Percentiles rank a stretch among this genome's conserved stretches.
Evolutionary conservation across 768 basidiomycete genomes (phyloP).

Genomic region (Kwoniella europaea): DNA sequence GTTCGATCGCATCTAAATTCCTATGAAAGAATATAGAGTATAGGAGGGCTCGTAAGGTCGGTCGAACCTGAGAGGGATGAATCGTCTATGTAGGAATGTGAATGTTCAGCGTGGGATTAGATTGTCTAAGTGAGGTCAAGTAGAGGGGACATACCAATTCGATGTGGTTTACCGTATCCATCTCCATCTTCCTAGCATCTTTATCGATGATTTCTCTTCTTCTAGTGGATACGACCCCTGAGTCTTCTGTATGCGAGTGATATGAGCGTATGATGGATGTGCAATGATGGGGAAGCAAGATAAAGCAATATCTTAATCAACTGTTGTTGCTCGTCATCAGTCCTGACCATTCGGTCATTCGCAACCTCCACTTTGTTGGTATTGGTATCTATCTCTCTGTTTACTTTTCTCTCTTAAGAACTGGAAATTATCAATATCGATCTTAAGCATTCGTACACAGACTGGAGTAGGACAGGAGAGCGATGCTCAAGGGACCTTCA

Average conservation of each 20-base stretch:
- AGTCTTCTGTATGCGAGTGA: background rate
- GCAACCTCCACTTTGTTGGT: background rate
- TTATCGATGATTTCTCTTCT: background rate
- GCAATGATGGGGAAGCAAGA: background rate
- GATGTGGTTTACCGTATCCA: slow-evolving; percentile 30
- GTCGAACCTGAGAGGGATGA: slow-evolving; percentile 30
- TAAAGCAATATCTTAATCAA: background rate
- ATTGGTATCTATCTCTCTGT: background rate
- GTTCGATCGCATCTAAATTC: slow-evolving; percentile 40
- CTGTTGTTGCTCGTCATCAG: background rate
- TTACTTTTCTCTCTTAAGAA: background rate
- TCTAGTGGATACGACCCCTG: background rate
- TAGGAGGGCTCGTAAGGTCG: slow-evolving; percentile 36
- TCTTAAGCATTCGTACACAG: background rate
- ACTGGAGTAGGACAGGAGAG: slow-evolving; percentile 1
- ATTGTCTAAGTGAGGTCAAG: background rate
- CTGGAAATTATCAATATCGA: background rate
- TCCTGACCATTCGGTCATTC: background rate
- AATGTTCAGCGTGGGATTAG: background rate
- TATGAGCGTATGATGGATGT: background rate
- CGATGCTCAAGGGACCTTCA: slow-evolving; percentile 25
- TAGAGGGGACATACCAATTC: slow-evolving; percentile 21
- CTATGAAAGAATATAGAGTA: slow-evolving; percentile 50
- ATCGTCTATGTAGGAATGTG: slow-evolving; percentile 27
- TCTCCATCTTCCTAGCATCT: background rate